Evolutionary conservation across 1,284 basidiomycete genomes (phyloP), one percentile per base, ranked within the genome.

Genomic region (Ustilago cynodontis): DNA sequence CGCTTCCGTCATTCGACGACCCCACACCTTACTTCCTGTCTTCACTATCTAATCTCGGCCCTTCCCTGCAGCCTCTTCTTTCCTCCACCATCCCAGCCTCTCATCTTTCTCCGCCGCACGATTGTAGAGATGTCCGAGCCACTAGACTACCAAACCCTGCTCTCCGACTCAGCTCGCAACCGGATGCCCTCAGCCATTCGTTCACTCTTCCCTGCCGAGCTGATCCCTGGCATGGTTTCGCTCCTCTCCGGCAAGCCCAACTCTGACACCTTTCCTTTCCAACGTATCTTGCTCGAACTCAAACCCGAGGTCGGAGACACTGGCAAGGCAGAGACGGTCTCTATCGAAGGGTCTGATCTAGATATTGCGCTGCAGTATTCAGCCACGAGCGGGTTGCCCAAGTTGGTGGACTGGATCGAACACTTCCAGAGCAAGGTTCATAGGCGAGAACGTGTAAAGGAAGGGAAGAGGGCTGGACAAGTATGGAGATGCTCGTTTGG

Each of bases 191-290:
- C 71, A 10, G 57, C 84, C 87, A 89, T 90, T 68, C 88, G 90
- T 41, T 88, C 88, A 1, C 89, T 98, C 28, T 90, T 92, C 78
- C 93, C 91, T 0, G 88, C 94, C 49, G 95, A 98, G 86, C 87
- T 88, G 18, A 89, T 87, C 1, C 93, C 94, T 0, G 93, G 93
- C 2, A 87, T 96, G 73, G 92, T 98, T 60, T 95, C 94, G n/a
- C 89, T 97, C 65, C 83, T 88, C 22, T 89, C 89, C 7, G 89
- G 89, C 24, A 88, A 88, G 86, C 96, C 96, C 24, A 96, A 97
- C 84, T 89, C 92, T 18, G 87, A 88, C 4, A 93, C 93, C 8
- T 98, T 98, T 87, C 95, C 95, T 0, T 92, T 98, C 85, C 90
- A 91, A 7, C 90, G 91, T 0, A 87, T 97, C 76, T 89, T 89